Evolutionary conservation across 2,329 filamentous ascomycete genomes (phyloP).

Genomic region (Fusarium globosum): DNA sequence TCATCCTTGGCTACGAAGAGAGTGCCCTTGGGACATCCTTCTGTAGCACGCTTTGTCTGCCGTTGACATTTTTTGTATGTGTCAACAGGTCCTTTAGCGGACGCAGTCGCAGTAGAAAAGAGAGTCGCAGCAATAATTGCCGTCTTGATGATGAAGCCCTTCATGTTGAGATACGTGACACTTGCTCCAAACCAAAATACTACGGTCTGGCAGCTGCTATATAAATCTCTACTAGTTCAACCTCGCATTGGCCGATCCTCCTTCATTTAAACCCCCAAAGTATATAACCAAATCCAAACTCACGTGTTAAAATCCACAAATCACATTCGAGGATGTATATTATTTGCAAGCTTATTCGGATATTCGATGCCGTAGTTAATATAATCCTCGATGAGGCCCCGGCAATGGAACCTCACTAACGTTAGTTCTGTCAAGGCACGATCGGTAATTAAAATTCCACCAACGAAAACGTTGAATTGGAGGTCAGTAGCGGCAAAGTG

Average conservation of each 20-base stretch:
- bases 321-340: neutral
- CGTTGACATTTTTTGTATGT: conserved; percentile 39
- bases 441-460: conserved; percentile 11
- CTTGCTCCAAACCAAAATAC: neutral
- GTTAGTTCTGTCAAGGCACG: neutral
- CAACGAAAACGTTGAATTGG: neutral
- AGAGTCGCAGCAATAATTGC: neutral
- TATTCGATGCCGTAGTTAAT: conserved; percentile 13
- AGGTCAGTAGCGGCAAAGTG: neutral
- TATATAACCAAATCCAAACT: no score
- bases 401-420: neutral
- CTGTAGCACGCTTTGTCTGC: conserved; percentile 26
- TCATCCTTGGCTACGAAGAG: conserved; percentile 55
- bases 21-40: conserved; percentile 54
- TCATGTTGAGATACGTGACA: neutral
- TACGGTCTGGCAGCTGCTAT: neutral
- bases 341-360: neutral
- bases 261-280: neutral
- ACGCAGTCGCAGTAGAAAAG: neutral
- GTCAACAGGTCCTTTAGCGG: conserved; percentile 15
- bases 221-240: neutral
- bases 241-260: neutral
- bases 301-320: conserved; percentile 9
- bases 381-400: neutral
- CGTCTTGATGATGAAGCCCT: conserved; percentile 2